phyloP scores from a whole-genome alignment of 495 filamentous ascomycete genomes.

The Daldinia grandis region DNA sequence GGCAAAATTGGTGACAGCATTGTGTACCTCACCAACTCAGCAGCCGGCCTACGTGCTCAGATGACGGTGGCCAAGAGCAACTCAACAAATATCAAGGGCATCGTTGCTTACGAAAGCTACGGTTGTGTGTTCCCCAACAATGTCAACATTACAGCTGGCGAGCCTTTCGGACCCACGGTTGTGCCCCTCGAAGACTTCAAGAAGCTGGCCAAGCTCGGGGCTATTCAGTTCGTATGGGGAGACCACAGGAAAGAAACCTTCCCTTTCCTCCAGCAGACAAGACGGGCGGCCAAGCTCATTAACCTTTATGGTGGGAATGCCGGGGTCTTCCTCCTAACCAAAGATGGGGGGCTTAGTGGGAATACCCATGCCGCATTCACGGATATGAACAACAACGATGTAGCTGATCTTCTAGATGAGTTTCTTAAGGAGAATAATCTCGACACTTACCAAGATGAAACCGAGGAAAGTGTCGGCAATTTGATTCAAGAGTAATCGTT shows the following conservation, averaged over 20 bases:
- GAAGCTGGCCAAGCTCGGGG: slow-evolving; percentile 52
- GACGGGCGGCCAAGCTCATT: slow-evolving; percentile 49
- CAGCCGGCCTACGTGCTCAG: slow-evolving; percentile 54
- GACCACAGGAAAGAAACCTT: slow-evolving; percentile 53
- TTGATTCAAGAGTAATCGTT: background rate
- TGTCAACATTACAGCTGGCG: slow-evolving; percentile 45
- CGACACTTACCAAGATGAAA: slow-evolving; percentile 42
- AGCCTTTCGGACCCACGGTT: slow-evolving; percentile 46
- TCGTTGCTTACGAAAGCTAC: slow-evolving; percentile 58
- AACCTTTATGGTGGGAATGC: slow-evolving; percentile 59
- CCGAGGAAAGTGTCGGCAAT: background rate
- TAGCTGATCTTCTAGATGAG: slow-evolving; percentile 51
- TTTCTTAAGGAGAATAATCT: slow-evolving; percentile 50
- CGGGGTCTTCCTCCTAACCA: slow-evolving; percentile 50
- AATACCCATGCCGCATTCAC: slow-evolving; percentile 58
- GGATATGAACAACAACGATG: slow-evolving; percentile 56
- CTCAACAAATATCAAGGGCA: slow-evolving; percentile 56
- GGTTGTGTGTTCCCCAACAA: slow-evolving; percentile 57
- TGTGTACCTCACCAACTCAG: slow-evolving; percentile 58
- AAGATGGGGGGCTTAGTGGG: slow-evolving; percentile 52
- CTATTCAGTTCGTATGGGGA: slow-evolving; percentile 59
- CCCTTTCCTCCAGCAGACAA: slow-evolving; percentile 44
- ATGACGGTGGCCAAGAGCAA: slow-evolving; percentile 53
- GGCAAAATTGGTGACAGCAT: slow-evolving; percentile 53
- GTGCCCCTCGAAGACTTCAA: slow-evolving; percentile 57